Percentiles rank a stretch among this genome's conserved stretches.
phyloP scores from a whole-genome alignment of 106 monocot genomes.

The Dioscorea alata region DNA sequence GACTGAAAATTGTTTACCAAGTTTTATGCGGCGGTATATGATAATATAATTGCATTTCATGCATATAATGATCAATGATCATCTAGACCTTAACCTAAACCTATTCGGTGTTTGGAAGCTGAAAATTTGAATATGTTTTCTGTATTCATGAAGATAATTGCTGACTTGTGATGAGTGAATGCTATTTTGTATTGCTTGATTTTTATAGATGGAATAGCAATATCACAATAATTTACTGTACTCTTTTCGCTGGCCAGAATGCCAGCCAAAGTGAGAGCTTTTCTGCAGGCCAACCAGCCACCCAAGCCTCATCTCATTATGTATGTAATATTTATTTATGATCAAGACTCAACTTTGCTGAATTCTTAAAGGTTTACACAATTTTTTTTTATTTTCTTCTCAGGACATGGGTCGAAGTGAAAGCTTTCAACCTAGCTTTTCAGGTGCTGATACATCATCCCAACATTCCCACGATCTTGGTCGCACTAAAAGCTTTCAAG shows the following conservation, averaged over 20 bases:
- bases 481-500: constrained; percentile 33
- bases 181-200: no score
- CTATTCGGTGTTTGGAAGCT: no score
- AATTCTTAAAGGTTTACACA: not conserved
- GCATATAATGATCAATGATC: no score
- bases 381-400: not conserved
- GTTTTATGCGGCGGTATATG: no score
- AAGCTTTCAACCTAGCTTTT: constrained; percentile 27
- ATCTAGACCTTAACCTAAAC: no score
- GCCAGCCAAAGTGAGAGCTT: constrained; percentile 32
- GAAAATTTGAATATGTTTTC: no score
- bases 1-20: no score
- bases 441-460: constrained; percentile 9
- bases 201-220: no score
- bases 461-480: constrained; percentile 2
- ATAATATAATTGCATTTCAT: no score
- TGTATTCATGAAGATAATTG: no score
- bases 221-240: not conserved
- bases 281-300: constrained; percentile 18
- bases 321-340: not conserved
- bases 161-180: no score
- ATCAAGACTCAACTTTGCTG: not conserved
- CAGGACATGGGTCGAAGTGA: constrained; percentile 23
- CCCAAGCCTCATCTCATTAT: constrained; percentile 12
- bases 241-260: constrained; percentile 2